Evolutionary conservation across 169 alveolate species (phyloP), one percentile per base, ranked within the genome.

Genomic region (Cryptosporidium ryanae): DNA sequence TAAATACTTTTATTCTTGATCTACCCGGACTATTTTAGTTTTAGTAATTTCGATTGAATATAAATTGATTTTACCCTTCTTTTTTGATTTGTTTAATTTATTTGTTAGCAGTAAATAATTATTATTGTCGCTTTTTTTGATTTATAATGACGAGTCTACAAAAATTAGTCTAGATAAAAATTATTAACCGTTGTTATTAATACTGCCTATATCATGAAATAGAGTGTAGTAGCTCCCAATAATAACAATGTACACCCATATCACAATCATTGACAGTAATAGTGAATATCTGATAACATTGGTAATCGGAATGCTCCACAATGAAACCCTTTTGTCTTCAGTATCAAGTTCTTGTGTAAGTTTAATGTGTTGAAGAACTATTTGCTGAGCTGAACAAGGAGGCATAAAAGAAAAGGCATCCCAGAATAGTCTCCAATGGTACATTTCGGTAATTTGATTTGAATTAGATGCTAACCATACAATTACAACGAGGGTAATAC

Each of bases 381-480:
- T 34, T 31, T 76, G 87, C 59, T 76, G 87, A 46, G 87, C 87
- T 12, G 87, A 76, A 43, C 76, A 76, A 10, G 87, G 87, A 38
- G 87, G 71, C 87, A 76, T 76, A 7, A 76, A 76, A 13, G 87
- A 57, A 34, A 76, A 76, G 1, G 87, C 87, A 18, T 76, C 87
- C 87, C 87, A 76, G 48, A 76, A 76, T 13, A 76, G 64, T 13
- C 71, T 59, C 87, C 87, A 76, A 23, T 76, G 87, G 13, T 38
- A 38, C 25, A 27, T 44, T 31, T 76, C 87, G 1, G 87, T 55
- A 38, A 76, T 76, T 34, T 59, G 68, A 44, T 76, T 76, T 10
- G 87, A 76, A 8, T 13, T 55, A 23, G 64, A 59, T 57, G 76
- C 70, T 13, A 76, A 48, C 87, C 87, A 76, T 31, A 76, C 87